These are phyloP conservation scores for Blastomyces percursus DNA, from an alignment of 2,329 filamentous ascomycete genomes.

Conservation along the genomic window DNA sequence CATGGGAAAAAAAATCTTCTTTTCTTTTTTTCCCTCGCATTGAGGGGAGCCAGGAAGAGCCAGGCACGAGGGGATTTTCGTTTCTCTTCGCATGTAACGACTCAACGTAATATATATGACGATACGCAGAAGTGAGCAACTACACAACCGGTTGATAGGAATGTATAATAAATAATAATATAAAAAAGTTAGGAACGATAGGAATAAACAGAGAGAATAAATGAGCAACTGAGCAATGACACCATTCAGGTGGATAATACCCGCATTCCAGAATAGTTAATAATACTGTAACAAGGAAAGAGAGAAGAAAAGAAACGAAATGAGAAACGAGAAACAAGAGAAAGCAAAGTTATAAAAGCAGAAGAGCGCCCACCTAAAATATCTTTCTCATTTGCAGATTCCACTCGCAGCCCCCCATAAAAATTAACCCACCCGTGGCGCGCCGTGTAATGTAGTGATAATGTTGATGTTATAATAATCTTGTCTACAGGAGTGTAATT, in stretches of 20 bases:
- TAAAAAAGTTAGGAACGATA: neutral
- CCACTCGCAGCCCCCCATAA: neutral
- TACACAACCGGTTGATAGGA: neutral
- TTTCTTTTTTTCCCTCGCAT: too few species aligned
- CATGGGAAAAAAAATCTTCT: too few species aligned
- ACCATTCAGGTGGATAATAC: neutral
- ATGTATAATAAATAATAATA: neutral
- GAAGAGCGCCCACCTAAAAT: neutral
- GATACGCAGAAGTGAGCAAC: neutral
- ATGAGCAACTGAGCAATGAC: neutral
- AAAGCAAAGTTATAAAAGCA: neutral
- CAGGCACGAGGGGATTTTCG: neutral
- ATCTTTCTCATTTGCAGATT: neutral
- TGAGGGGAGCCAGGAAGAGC: neutral
- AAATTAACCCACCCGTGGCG: neutral
- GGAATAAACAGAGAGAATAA: conserved; percentile 6
- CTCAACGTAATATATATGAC: neutral
- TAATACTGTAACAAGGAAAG: neutral
- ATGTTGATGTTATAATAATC: neutral
- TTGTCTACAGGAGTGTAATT: neutral
- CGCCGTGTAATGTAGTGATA: conserved; percentile 1
- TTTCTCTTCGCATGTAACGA: neutral
- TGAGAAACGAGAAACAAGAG: conserved; percentile 1
- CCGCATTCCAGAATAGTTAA: neutral
- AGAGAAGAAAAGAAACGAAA: neutral